Percentiles rank a stretch among this genome's conserved stretches.
Conservation (phyloP, 2,329 filamentous ascomycete species). For the Balansia obtecta region DNA sequence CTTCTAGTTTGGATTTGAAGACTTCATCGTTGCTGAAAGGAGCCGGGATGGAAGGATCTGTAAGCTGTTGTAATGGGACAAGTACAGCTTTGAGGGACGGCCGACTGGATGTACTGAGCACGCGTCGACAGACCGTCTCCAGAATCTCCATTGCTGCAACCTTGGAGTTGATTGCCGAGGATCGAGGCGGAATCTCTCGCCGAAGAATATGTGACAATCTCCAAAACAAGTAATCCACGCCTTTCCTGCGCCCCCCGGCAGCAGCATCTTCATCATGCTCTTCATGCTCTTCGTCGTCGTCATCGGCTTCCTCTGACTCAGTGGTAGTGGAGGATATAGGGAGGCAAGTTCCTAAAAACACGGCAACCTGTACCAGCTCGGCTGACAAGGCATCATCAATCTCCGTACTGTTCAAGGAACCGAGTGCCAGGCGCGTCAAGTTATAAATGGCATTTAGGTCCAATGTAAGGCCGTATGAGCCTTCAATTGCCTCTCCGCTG, state of each 20-base stretch:
- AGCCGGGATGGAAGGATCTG: slow-evolving; percentile 61
- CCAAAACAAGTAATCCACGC: slow-evolving; percentile 63
- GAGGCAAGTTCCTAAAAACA: slow-evolving; percentile 60
- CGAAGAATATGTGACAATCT: slow-evolving; percentile 70
- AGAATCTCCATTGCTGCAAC: slow-evolving; percentile 64
- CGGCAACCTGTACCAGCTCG: slow-evolving; percentile 68
- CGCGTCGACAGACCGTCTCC: slow-evolving; percentile 52
- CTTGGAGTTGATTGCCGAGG: slow-evolving; percentile 58
- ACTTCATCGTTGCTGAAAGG: slow-evolving; percentile 59
- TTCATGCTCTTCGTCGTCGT: slow-evolving; percentile 32
- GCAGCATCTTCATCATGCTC: slow-evolving; percentile 27
- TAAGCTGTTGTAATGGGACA: slow-evolving; percentile 64
- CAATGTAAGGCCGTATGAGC: slow-evolving; percentile 60
- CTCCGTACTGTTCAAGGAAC: slow-evolving; percentile 46
- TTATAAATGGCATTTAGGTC: slow-evolving; percentile 50
- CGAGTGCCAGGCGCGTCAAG: slow-evolving; percentile 37
- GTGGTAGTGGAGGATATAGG: slow-evolving; percentile 24
- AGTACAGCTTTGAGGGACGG: slow-evolving; percentile 51
- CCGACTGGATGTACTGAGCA: slow-evolving; percentile 43
- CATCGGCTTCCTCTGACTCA: slow-evolving; percentile 27
- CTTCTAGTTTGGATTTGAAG: slow-evolving; percentile 58
- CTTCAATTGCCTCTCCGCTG: slow-evolving; percentile 45
- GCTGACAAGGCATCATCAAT: slow-evolving; percentile 64
- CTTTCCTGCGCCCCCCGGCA: slow-evolving; percentile 17
- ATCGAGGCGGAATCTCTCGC: slow-evolving; percentile 54